Conservation (phyloP, 2,329 filamentous ascomycete species). For the Helotiales sp. region DNA sequence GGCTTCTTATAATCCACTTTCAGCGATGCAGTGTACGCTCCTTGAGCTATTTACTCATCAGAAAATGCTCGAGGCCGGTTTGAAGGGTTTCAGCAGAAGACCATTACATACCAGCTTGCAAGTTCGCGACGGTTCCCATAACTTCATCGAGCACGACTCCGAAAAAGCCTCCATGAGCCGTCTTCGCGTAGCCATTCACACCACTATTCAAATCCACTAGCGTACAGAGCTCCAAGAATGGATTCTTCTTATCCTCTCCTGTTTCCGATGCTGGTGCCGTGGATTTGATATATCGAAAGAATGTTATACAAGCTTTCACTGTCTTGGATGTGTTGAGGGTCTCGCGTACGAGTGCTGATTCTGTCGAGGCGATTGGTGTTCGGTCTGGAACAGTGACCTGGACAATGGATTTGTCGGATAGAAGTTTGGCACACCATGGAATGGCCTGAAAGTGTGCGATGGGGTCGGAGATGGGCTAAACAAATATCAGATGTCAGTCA, state of each 20-base stretch:
- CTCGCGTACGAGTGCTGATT: conserved; percentile 39
- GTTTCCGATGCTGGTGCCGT: conserved; percentile 1
- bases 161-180: conserved; percentile 41
- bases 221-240: conserved; percentile 39
- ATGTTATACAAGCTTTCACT: conserved; percentile 7
- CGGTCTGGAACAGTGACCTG: conserved; percentile 37
- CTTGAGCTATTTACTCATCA: conserved; percentile 28
- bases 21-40: conserved; percentile 39
- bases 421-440: conserved; percentile 40
- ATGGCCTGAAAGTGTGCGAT: conserved; percentile 40
- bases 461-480: conserved; percentile 34
- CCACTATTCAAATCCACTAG: conserved; percentile 38
- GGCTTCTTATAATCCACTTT: conserved; percentile 39
- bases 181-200: conserved; percentile 38
- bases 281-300: conserved; percentile 11
- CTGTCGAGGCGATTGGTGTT: conserved; percentile 35
- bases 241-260: conserved; percentile 32
- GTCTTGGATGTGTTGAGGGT: conserved; percentile 36
- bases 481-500: neutral
- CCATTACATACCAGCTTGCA: conserved; percentile 34
- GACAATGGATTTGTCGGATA: conserved; percentile 33
- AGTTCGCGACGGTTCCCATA: conserved; percentile 42
- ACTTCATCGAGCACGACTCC: conserved; percentile 42
- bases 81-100: neutral
- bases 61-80: neutral